phyloP scores from a whole-genome alignment of 2,329 filamentous ascomycete species.

The Alternaria dauci region DNA sequence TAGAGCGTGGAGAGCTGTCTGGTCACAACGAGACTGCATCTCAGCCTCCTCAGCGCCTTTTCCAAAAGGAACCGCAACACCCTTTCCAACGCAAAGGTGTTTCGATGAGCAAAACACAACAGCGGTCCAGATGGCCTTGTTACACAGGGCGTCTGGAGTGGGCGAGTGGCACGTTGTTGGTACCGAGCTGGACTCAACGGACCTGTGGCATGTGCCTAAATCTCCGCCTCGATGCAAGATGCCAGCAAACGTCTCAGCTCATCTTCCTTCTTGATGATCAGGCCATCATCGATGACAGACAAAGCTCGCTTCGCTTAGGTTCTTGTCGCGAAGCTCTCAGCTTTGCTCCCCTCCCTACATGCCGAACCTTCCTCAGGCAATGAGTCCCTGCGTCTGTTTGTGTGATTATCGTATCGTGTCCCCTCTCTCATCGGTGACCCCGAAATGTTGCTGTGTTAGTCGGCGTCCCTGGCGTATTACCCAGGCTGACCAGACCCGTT shows the following conservation, averaged over 20 bases:
- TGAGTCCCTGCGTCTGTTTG: constrained; percentile 3
- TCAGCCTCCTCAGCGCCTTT: constrained; percentile 1
- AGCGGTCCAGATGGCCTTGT: not conserved
- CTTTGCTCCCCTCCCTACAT: not conserved
- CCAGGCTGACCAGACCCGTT: not conserved
- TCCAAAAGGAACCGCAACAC: constrained; percentile 3
- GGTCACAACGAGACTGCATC: not conserved
- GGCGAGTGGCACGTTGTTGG: not conserved
- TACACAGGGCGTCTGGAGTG: not conserved
- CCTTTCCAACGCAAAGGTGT: not conserved
- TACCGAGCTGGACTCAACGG: constrained; percentile 2
- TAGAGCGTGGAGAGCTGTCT: constrained; percentile 1
- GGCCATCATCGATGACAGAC: constrained; percentile 1
- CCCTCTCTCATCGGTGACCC: constrained; percentile 4
- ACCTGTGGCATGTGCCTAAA: constrained; percentile 1
- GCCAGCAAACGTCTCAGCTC: constrained; percentile 2
- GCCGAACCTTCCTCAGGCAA: not conserved
- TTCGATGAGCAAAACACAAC: not conserved
- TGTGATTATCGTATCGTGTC: not conserved
- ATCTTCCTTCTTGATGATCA: constrained; percentile 2
- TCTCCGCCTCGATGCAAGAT: constrained; percentile 2
- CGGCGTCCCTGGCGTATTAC: not conserved
- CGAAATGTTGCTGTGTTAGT: constrained; percentile 5
- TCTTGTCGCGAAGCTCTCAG: constrained; percentile 1
- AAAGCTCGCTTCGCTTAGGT: not conserved